Evolutionary conservation across 805 yeast species (phyloP).

Genomic region (Saturnispora kantuleensis): DNA sequence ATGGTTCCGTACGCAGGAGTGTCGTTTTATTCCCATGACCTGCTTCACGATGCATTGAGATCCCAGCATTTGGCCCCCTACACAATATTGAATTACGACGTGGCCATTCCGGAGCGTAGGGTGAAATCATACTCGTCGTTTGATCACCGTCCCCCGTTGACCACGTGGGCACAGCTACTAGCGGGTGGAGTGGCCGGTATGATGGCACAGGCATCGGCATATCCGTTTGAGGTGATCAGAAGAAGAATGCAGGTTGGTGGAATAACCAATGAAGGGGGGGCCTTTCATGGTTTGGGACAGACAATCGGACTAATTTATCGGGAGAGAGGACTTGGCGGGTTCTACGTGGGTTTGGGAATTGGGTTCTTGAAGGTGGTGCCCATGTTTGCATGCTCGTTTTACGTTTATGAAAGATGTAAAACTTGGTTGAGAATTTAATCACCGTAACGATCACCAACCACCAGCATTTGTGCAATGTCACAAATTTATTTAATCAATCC

Average conservation of each 20-base stretch:
- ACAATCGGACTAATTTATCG: slow-evolving; percentile 52
- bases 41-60: slow-evolving; percentile 77
- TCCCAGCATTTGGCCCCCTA: slow-evolving; percentile 43
- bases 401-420: slow-evolving; percentile 85
- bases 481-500: too few species aligned
- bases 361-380: slow-evolving; percentile 95
- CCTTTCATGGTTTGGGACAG: slow-evolving; percentile 40
- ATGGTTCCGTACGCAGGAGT: slow-evolving; percentile 99
- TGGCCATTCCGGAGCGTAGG: slow-evolving; percentile 10
- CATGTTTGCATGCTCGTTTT: slow-evolving; percentile 95
- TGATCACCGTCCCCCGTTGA: slow-evolving; percentile 54
- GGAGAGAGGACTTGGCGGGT: slow-evolving; percentile 79
- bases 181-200: slow-evolving; percentile 98
- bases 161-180: slow-evolving; percentile 81
- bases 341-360: slow-evolving; percentile 87
- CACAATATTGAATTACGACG: slow-evolving; percentile 31
- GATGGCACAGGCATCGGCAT: slow-evolving; percentile 91
- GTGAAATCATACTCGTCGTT: slow-evolving; percentile 26
- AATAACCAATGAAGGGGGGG: slow-evolving; percentile 47
- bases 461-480: too few species aligned
- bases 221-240: slow-evolving; percentile 91
- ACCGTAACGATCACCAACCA: too few species aligned
- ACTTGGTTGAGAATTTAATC: slow-evolving; percentile 29
- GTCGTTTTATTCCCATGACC: slow-evolving; percentile 88
- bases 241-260: slow-evolving; percentile 96